Base-by-base conservation (phyloP, 208 protist species). In the Trichomonas tenax region DNA sequence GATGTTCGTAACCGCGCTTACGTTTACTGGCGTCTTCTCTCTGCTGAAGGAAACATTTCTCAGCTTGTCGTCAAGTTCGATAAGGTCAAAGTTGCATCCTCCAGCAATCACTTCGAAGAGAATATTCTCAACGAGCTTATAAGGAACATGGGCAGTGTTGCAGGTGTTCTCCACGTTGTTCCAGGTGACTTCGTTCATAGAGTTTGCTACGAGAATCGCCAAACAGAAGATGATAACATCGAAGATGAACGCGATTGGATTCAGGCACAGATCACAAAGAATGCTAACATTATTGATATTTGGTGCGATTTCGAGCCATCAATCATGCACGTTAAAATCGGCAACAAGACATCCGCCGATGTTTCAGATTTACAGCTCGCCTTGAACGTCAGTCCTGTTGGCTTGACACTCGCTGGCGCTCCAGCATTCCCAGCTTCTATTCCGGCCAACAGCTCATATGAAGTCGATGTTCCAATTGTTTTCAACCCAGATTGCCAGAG, bases 11-110 rank as follows among this genome's bases (percentile, higher is more conserved):
- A 99, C 97, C 98, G 99, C 95, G 99, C 98, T 86, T 99, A 99
- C 97, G 98, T 99, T 26, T 99, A 99, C 97, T 99, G 99, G 99
- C 98, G 99, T 40, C 98, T 99, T 41, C 98, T 99, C 8, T 99
- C 98, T 0, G 99, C 98, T 49, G 98, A 99, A 97, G 98, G 98
- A 9, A 98, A 98, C 81, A 98, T 98, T 15, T 98, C 99, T 26
- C 99, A 99, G 97, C n/a, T 96, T 41, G 96, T 98, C 34, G 97
- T 98, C 2, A 58, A 58, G 9, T 93, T 93, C 36, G 26, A 34
- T 8, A 93, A 93, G 51, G 17, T 23, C 17, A 40, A 34, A 38
- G 44, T 93, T 15, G 44, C 31, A 38, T 41, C 23, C 2, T 93
- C 86, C 0, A 21, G 44, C 14, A 26, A 41, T 15, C 40, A 93